Evolutionary conservation across 2,329 filamentous ascomycete species (phyloP), one percentile per base, ranked within the genome.

Genomic region (Fusarium stilboides): DNA sequence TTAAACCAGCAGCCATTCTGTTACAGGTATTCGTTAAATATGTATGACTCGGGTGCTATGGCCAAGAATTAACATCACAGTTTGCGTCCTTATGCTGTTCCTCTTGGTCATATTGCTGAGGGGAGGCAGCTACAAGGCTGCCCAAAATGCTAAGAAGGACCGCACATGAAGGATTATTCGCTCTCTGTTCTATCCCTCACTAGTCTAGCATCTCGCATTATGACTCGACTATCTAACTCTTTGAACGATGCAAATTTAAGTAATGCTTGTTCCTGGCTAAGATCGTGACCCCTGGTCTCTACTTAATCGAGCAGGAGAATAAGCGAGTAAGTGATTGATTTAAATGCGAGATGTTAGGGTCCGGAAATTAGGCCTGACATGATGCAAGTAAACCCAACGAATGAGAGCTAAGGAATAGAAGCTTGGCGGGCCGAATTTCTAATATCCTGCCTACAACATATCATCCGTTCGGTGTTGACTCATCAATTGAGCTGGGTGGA

Each of bases 1-100:
- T 62, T 45, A 7, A 47, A 62, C 34, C 46, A 62, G 5, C 59
- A 62, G 12, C 26, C 15, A 8, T 62, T 62, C 59, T 62, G 14
- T 4, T 12, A 33, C 2, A 31, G 5, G 5, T 0, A 8, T 4
- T 1, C 13, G 9, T 52, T 5, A 60, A 20, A 14, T n/a, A 2
- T 4, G 10, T 0, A 2, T 17, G 3, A 5, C 2, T 0, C 0
- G 13, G 5, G 2, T 7, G 20, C 1, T 8, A 4, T 2, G 8
- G 1, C 1, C 1, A 5, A 1, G 5, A 8, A 43, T 47, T 26
- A 4, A 62, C 59, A 2, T 47, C 14, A 17, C 59, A 62, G 1
- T 28, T 24, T 4, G 57, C 57, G 17, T 62, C 59, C 1, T 42
- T 42, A 14, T 62, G 28, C 19, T 62, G 19, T n/a, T 62, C 46